Conservation (phyloP, 371 early-diverging fungal genomes). For the Haplosporangium sp. region DNA sequence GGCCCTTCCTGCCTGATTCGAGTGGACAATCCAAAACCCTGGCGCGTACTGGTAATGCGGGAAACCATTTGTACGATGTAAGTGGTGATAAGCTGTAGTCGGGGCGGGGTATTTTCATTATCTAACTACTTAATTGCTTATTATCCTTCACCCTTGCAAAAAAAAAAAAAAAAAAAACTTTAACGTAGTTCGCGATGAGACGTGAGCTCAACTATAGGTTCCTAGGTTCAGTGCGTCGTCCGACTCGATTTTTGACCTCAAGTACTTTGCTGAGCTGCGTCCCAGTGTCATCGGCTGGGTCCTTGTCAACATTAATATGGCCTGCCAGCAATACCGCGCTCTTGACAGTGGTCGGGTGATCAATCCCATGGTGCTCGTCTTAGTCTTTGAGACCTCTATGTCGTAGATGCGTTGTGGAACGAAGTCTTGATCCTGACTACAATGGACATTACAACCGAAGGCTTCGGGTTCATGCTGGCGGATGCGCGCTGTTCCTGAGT, state of each 20-base stretch:
- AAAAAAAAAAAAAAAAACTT: neutral
- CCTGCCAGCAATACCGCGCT: neutral
- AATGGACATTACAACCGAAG: neutral
- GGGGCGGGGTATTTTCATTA: neutral
- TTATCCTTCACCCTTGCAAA: neutral
- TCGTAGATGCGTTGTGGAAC: neutral
- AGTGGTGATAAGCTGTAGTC: neutral
- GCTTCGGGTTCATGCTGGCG: slow-evolving; percentile 2
- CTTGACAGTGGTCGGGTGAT: neutral
- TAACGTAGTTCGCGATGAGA: neutral
- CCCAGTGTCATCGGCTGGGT: neutral
- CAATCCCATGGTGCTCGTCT: neutral
- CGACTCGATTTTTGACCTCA: neutral
- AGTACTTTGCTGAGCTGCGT: neutral
- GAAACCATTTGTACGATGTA: slow-evolving; percentile 1
- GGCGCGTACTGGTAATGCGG: neutral
- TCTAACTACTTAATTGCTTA: neutral
- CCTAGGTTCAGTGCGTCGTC: neutral
- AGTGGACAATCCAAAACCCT: neutral
- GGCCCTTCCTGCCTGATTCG: neutral
- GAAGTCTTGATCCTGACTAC: neutral
- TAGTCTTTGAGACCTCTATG: neutral
- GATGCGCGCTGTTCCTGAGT: neutral
- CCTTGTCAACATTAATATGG: neutral
- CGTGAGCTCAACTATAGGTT: neutral